Percentiles rank a stretch among this genome's conserved stretches.
Evolutionary conservation across 164 flowering plant species (phyloP).

Genomic region (Umbilicus rupestris): DNA sequence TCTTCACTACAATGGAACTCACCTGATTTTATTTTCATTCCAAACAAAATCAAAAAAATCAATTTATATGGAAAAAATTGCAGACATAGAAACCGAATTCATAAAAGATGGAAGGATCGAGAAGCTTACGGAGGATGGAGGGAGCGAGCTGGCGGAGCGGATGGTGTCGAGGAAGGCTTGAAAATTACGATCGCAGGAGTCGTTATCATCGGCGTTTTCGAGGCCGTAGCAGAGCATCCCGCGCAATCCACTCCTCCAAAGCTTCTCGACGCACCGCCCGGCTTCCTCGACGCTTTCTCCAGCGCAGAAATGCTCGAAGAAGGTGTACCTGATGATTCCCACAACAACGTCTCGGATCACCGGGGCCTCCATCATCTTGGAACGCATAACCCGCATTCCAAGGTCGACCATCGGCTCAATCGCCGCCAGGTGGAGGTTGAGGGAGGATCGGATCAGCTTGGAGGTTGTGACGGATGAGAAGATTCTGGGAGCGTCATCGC

Average conservation of each 20-base stretch:
- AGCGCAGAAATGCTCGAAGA: constrained; percentile 75
- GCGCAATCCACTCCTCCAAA: constrained; percentile 43
- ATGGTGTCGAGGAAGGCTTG: constrained; percentile 42
- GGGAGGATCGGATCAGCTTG: constrained; percentile 35
- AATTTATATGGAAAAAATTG: constrained; percentile 3
- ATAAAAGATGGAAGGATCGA: background rate
- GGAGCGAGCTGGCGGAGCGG: constrained; percentile 38
- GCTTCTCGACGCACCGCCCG: constrained; percentile 25
- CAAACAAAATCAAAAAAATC: background rate
- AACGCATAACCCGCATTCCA: constrained; percentile 60
- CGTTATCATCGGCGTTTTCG: constrained; percentile 55
- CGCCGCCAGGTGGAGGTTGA: constrained; percentile 40
- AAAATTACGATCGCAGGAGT: constrained; percentile 53
- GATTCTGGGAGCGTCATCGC: constrained; percentile 28
- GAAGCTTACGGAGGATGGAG: constrained; percentile 53
- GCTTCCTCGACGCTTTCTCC: constrained; percentile 52
- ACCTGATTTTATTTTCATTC: constrained; percentile 29
- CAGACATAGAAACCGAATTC: background rate
- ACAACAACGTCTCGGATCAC: constrained; percentile 21
- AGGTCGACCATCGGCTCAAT: constrained; percentile 53
- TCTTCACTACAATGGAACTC: constrained; percentile 68
- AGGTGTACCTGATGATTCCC: constrained; percentile 28
- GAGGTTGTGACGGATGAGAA: constrained; percentile 41
- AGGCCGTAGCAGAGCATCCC: constrained; percentile 69
- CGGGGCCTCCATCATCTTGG: constrained; percentile 33